A percentile compares a stretch with the other conserved stretches of the same genome.
Evolutionary conservation across 805 yeast species (phyloP).

Genomic region (Nadsonia fulvescens): DNA sequence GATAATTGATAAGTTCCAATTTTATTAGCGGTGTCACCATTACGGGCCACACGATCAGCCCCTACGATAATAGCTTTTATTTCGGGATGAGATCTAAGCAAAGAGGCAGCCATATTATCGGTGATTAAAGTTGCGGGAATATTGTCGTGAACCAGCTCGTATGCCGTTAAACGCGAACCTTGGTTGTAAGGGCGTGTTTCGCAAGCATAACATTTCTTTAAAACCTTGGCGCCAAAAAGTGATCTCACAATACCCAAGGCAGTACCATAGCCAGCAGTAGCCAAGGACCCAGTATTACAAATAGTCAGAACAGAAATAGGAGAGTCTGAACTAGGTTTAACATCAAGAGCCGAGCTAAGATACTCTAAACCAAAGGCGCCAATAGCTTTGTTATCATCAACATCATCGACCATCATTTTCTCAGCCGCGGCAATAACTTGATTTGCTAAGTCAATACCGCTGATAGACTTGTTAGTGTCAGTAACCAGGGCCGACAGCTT

Average conservation of each 20-base stretch:
- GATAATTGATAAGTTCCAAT: slow-evolving; percentile 90
- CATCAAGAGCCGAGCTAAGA: slow-evolving; percentile 28
- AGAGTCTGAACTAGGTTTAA: slow-evolving; percentile 26
- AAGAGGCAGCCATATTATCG: slow-evolving; percentile 79
- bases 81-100: slow-evolving; percentile 43
- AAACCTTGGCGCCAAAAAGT: slow-evolving; percentile 28
- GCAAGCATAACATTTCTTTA: slow-evolving; percentile 65
- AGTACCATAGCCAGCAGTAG: slow-evolving; percentile 96
- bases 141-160: slow-evolving; percentile 66
- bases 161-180: slow-evolving; percentile 86
- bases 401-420: slow-evolving; percentile 53
- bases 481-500: slow-evolving; percentile 25
- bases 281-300: slow-evolving; percentile 92
- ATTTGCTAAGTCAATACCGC: slow-evolving; percentile 19
- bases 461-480: not conserved
- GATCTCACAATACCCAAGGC: slow-evolving; percentile 86
- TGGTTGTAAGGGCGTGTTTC: slow-evolving; percentile 96
- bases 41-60: slow-evolving; percentile 81
- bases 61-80: slow-evolving; percentile 82
- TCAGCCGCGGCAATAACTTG: slow-evolving; percentile 21
- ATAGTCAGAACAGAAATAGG: slow-evolving; percentile 75
- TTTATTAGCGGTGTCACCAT: slow-evolving; percentile 94
- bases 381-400: slow-evolving; percentile 55
- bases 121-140: slow-evolving; percentile 82
- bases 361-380: slow-evolving; percentile 72